phyloP scores from a whole-genome alignment of 2,329 filamentous ascomycete genomes.

The Fusarium caatingaense region DNA sequence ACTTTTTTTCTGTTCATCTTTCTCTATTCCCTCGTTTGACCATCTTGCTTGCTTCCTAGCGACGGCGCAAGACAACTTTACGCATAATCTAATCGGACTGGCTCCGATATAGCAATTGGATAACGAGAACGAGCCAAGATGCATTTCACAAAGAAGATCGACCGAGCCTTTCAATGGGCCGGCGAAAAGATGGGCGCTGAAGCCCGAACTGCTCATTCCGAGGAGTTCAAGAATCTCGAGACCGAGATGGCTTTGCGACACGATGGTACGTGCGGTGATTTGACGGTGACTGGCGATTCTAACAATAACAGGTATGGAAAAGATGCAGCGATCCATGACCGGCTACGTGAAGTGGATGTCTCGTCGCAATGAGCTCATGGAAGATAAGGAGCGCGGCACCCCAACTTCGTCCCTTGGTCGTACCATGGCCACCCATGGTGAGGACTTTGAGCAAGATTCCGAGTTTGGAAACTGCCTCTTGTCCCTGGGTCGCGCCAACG shows the following conservation, averaged over 20 bases:
- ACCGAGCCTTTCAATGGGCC: slow-evolving; percentile 97
- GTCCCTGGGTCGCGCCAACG: slow-evolving; percentile 84
- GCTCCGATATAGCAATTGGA: slow-evolving; percentile 37
- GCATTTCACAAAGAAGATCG: slow-evolving; percentile 84
- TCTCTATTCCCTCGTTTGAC: slow-evolving; percentile 14
- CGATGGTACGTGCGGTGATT: slow-evolving; percentile 71
- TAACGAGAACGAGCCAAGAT: slow-evolving; percentile 50
- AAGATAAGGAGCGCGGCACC: slow-evolving; percentile 88
- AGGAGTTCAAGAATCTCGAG: slow-evolving; percentile 92
- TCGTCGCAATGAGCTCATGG: slow-evolving; percentile 80
- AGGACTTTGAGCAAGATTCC: slow-evolving; percentile 91
- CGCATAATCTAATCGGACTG: slow-evolving; percentile 38
- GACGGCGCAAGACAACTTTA: slow-evolving; percentile 29
- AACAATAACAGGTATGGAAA: slow-evolving; percentile 79
- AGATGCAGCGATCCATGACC: slow-evolving; percentile 86
- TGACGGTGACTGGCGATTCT: not conserved
- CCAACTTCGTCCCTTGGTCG: slow-evolving; percentile 83
- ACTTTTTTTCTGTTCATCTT: slow-evolving; percentile 5
- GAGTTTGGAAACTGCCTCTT: slow-evolving; percentile 90
- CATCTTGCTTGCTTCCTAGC: slow-evolving; percentile 16
- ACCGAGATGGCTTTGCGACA: slow-evolving; percentile 89
- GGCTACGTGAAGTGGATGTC: slow-evolving; percentile 89
- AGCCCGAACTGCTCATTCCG: slow-evolving; percentile 84
- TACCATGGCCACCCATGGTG: slow-evolving; percentile 88
- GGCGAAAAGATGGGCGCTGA: slow-evolving; percentile 96